Base-by-base conservation (phyloP, 495 filamentous ascomycete species). In the Talaromyces nanjingensis region DNA sequence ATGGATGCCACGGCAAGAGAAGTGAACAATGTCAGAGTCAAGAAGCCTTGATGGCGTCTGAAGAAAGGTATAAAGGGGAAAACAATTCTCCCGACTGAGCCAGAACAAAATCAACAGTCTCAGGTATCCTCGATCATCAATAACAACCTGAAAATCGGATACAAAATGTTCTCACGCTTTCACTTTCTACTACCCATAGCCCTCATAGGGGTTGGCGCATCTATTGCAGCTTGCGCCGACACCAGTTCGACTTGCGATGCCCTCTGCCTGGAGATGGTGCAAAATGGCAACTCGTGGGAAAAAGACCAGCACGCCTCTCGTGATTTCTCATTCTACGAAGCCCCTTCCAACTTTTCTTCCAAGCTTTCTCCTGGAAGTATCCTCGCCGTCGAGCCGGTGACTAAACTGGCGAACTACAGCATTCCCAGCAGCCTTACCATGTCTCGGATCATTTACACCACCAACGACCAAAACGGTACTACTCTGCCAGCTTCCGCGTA, bases 361-460 rank as follows among this genome's bases (percentile, higher is more conserved):
- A 7, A 59, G 5, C 57, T 59, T 37, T 18, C 57, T 24, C 57
- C 57, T 5, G 57, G 57, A 34, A 59, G 57, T 12, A 14, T 59
- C 57, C 29, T 59, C 57, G 20, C 57, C 6, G 31, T 59, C 1
- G 57, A 59, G 33, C 57, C 57, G 5, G 57, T 67, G 63, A 78
- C 77, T 3, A 72, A 77, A 59, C 63, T 70, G 11, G 64, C 65
- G 0, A 60, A 65, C 18, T 81, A 73, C 65, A 67, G 68, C 22
- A 65, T 79, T 57, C 79, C 79, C 7, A 63, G 73, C 4, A 70
- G 66, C 45, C 74, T 72, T 0, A 72, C 79, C 14, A 65, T 82
- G 24, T 81, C 80, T 12, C 78, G 80, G 42, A 71, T 86, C 64
- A 45, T 83, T 0, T 86, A 83, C 65, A 76, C 76, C 33, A 77